Evolutionary conservation across 164 flowering plant species (phyloP), one percentile per base, ranked within the genome.

Genomic region (Aristolochia contorta): DNA sequence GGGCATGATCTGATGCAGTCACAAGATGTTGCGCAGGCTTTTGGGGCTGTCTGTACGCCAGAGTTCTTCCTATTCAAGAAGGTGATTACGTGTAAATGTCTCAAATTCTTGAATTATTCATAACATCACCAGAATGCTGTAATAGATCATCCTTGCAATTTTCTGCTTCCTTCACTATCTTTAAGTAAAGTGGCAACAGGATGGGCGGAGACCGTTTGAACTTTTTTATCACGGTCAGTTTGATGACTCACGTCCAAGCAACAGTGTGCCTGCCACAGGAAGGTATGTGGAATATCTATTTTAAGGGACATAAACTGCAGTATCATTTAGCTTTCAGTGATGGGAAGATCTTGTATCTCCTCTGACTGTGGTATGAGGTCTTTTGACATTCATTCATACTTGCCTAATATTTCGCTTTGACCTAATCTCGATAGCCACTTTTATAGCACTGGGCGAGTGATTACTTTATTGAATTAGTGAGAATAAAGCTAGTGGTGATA

Each of bases 141-240:
- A 20, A 49, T 49, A 2, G 53, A 18, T 18, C 22, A 18, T 18
- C 53, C 22, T 49, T 1, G 22, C 20, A 20, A 1, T 19, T 20
- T 49, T 6, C 20, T 49, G 53, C 20, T 49, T 20, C 19, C 8
- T 20, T 20, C 53, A 18, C 22, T 49, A 6, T 20, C 53, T 23
- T 65, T 9, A 63, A 32, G 49, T 50, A 56, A 14, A 37, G 37
- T 41, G 30, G 64, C 55, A 21, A 65, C 85, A 91, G 98, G 98
- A 84, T 71, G 96, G 91, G 5, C 74, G 93, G 51, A 83, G 87
- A 78, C 96, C 96, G 61, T 87, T 85, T 82, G 90, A 87, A 77
- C 85, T 92, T 27, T 87, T 89, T 14, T 92, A 92, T 65, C 96
- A 87, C 65, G 98, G 98, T 3, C 96, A 87, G 67, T 92, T 87